Percentiles rank a stretch among this genome's conserved stretches.
Conservation (phyloP, 371 early-diverging fungal species). For the Vittaforma corneae region DNA sequence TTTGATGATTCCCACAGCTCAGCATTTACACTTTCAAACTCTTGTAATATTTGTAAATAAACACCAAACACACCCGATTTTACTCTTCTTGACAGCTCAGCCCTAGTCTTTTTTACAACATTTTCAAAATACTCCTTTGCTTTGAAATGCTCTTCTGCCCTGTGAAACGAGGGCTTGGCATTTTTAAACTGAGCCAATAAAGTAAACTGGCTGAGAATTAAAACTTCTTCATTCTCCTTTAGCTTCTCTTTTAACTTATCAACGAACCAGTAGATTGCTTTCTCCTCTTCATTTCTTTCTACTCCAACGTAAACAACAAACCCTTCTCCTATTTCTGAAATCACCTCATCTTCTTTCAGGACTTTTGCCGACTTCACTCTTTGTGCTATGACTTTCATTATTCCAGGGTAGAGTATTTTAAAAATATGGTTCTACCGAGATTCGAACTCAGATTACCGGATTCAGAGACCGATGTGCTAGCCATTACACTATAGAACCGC, state of each 20-base stretch:
- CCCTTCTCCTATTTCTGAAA: constrained; percentile 17
- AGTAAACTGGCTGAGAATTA: constrained; percentile 38
- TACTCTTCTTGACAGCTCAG: too few species aligned
- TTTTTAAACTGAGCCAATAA: constrained; percentile 33
- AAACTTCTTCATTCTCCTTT: constrained; percentile 3
- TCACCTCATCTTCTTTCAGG: background rate
- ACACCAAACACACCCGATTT: too few species aligned
- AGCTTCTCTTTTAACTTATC: background rate
- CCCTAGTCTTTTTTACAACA: too few species aligned
- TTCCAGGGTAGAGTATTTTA: too few species aligned
- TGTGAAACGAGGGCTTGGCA: constrained; percentile 36
- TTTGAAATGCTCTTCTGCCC: constrained; percentile 5
- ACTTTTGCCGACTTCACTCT: background rate
- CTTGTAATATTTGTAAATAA: too few species aligned
- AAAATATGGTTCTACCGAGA: constrained; percentile 62
- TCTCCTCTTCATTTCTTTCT: background rate
- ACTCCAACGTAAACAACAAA: constrained; percentile 12
- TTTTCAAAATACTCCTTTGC: constrained; percentile 18
- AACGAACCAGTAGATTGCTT: background rate
- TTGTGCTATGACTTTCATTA: constrained; percentile 17
- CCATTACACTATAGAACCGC: constrained; percentile 62
- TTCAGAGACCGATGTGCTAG: constrained; percentile 64
- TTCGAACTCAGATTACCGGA: constrained; percentile 65
- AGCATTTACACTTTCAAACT: too few species aligned
- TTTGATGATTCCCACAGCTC: too few species aligned